Conservation (phyloP, 192 early-diverging fungal species). For the Rhizophagus prolifer region DNA sequence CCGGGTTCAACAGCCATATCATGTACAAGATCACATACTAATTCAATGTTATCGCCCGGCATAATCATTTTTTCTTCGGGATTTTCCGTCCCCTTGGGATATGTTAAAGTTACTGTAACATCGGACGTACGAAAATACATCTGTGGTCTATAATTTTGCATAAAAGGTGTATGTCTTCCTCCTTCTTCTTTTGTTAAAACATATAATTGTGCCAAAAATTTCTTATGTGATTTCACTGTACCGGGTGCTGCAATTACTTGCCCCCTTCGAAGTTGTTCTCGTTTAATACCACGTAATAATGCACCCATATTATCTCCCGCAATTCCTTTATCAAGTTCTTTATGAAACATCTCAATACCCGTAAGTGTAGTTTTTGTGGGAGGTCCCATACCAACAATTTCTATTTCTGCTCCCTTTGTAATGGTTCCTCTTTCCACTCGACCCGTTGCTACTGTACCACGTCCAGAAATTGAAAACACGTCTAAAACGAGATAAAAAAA, state of each 20-base stretch:
- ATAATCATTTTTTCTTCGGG: slow-evolving; percentile 95
- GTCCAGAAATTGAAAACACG: slow-evolving; percentile 97
- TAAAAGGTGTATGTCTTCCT: slow-evolving; percentile 96
- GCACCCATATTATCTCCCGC: slow-evolving; percentile 99
- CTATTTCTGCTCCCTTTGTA: slow-evolving; percentile 92
- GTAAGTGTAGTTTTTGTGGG: slow-evolving; percentile 91
- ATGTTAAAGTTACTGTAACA: slow-evolving; percentile 83
- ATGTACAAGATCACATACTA: slow-evolving; percentile 80
- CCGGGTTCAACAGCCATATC: slow-evolving; percentile 91
- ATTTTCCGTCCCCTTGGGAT: slow-evolving; percentile 75
- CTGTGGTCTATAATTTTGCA: slow-evolving; percentile 96
- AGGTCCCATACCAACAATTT: slow-evolving; percentile 92
- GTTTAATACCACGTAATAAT: slow-evolving; percentile 94
- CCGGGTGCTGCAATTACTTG: slow-evolving; percentile 92
- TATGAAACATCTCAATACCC: slow-evolving; percentile 99
- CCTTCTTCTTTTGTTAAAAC: slow-evolving; percentile 97
- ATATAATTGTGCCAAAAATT: slow-evolving; percentile 91
- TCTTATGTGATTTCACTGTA: slow-evolving; percentile 91
- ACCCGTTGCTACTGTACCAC: slow-evolving; percentile 95
- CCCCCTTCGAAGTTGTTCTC: slow-evolving; percentile 93
- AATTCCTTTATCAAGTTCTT: slow-evolving; percentile 95
- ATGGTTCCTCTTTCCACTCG: slow-evolving; percentile 93
- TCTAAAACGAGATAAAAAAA: slow-evolving; percentile 47
- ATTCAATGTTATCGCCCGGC: slow-evolving; percentile 94
- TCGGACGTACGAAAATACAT: slow-evolving; percentile 96